These are phyloP conservation scores for Lyophyllum semitale DNA, from an alignment of 768 basidiomycete genomes.

Conservation along the genomic window DNA sequence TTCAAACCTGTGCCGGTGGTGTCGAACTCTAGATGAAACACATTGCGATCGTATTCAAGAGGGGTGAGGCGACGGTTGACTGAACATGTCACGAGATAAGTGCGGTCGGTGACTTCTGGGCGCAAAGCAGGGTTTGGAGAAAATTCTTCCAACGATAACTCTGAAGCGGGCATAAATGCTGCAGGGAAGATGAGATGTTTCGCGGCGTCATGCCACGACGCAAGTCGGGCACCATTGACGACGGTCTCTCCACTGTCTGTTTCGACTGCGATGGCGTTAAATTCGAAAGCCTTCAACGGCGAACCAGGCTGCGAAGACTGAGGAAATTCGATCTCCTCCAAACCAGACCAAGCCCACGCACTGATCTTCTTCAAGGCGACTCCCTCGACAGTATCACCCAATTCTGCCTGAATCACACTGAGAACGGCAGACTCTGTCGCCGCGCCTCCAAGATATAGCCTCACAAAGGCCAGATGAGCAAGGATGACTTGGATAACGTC, in stretches of 20 bases:
- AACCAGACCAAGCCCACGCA: slow-evolving; percentile 63
- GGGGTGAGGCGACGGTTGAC: slow-evolving; percentile 96
- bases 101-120: slow-evolving; percentile 86
- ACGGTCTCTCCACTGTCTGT: slow-evolving; percentile 56
- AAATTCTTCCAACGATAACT: slow-evolving; percentile 40
- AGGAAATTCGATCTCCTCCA: slow-evolving; percentile 57
- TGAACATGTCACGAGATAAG: slow-evolving; percentile 89
- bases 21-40: slow-evolving; percentile 98
- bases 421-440: slow-evolving; percentile 55
- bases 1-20: slow-evolving; percentile 89
- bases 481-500: slow-evolving; percentile 57
- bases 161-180: slow-evolving; percentile 61
- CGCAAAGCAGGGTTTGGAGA: slow-evolving; percentile 71
- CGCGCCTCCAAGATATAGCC: slow-evolving; percentile 75
- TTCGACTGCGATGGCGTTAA: slow-evolving; percentile 76
- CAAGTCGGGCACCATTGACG: slow-evolving; percentile 59
- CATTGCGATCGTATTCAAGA: slow-evolving; percentile 94
- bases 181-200: slow-evolving; percentile 89
- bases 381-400: slow-evolving; percentile 48
- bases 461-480: slow-evolving; percentile 78
- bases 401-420: slow-evolving; percentile 48
- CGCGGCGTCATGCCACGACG: slow-evolving; percentile 84
- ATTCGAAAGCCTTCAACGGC: slow-evolving; percentile 58
- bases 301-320: slow-evolving; percentile 20
- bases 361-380: slow-evolving; percentile 55